Conservation (phyloP, 202 grass and related monocot genomes). For the Saccharum hybrid region DNA sequence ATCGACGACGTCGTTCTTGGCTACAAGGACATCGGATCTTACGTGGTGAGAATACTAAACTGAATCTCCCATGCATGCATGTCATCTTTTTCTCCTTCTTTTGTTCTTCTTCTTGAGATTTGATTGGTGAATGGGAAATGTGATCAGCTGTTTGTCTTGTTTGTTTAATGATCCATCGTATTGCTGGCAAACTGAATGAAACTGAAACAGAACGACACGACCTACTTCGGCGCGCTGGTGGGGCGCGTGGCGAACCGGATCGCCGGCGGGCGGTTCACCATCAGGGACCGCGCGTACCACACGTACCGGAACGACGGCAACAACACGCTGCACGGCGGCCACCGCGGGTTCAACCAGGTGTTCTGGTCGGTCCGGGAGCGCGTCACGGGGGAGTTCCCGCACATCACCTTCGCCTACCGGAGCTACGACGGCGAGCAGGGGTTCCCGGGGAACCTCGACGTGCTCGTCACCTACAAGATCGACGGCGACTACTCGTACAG, state of each 20-base stretch:
- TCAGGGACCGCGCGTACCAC: slow-evolving; percentile 55
- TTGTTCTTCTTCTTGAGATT: neutral
- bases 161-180: no score
- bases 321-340: slow-evolving; percentile 86
- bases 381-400: slow-evolving; percentile 63
- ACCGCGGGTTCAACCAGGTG: slow-evolving; percentile 80
- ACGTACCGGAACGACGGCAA: slow-evolving; percentile 73
- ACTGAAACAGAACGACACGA: slow-evolving; percentile 60
- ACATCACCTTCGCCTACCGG: slow-evolving; percentile 87
- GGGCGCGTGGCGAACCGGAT: slow-evolving; percentile 91
- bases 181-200: no score
- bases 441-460: slow-evolving; percentile 74
- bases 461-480: slow-evolving; percentile 88
- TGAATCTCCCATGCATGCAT: neutral
- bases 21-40: slow-evolving; percentile 66
- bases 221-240: slow-evolving; percentile 85
- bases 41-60: slow-evolving; percentile 52
- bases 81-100: neutral
- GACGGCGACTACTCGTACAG: slow-evolving; percentile 65
- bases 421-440: slow-evolving; percentile 96
- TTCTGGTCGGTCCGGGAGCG: slow-evolving; percentile 76
- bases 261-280: slow-evolving; percentile 63
- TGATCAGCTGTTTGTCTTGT: neutral
- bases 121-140: neutral
- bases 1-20: slow-evolving; percentile 84